Percentiles rank a stretch among this genome's conserved stretches.
phyloP scores from a whole-genome alignment of 1,284 basidiomycete genomes.

The Marasmius oreades region DNA sequence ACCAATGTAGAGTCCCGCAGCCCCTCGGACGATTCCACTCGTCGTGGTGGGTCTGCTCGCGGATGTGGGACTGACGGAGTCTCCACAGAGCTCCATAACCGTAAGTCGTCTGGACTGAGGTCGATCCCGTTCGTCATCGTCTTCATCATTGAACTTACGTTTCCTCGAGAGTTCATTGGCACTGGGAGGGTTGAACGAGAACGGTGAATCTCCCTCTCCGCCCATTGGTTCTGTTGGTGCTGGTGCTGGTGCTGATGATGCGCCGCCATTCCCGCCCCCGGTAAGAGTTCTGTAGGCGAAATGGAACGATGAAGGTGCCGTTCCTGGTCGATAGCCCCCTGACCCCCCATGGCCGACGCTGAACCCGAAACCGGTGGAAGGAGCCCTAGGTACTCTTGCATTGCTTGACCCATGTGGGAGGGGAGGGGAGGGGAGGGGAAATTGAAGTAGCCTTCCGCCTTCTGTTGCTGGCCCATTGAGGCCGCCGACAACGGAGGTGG shows the following conservation, averaged over 20 bases:
- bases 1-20: neutral
- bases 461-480: neutral
- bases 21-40: neutral
- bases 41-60: constrained; percentile 1
- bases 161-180: neutral
- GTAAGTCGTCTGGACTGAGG: neutral
- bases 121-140: constrained; percentile 1
- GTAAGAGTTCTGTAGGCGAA: neutral
- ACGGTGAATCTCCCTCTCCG: neutral
- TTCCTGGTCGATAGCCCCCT: neutral
- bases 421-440: neutral
- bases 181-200: constrained; percentile 3
- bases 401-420: neutral
- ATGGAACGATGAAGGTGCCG: neutral
- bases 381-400: neutral
- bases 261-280: neutral
- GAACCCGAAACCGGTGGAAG: neutral
- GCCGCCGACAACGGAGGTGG: neutral
- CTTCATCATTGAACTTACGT: neutral
- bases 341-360: neutral
- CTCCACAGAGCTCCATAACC: constrained; percentile 3
- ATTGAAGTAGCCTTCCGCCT: neutral
- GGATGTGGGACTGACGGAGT: neutral
- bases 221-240: neutral
- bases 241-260: neutral